Conservation (phyloP, 768 basidiomycete genomes). For the Phaffia tasmanica region DNA sequence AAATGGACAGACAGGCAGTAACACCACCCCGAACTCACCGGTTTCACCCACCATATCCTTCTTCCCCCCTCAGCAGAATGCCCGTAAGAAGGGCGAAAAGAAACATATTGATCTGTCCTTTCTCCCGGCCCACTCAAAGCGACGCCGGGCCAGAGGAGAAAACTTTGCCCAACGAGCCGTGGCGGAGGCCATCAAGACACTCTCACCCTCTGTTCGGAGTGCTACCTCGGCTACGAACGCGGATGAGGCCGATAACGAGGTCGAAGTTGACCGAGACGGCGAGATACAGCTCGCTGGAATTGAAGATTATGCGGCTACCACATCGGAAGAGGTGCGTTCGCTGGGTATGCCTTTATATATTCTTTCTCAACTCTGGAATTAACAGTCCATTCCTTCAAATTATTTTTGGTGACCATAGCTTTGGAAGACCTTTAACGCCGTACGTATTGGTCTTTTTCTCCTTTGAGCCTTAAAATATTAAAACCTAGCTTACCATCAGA, state of each 20-base stretch:
- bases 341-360: not conserved
- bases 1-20: not conserved
- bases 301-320: constrained; percentile 58
- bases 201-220: constrained; percentile 10
- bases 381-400: not conserved
- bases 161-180: constrained; percentile 14
- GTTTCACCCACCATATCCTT: constrained; percentile 2
- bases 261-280: constrained; percentile 71
- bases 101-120: constrained; percentile 22
- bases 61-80: not conserved
- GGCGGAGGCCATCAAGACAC: constrained; percentile 2
- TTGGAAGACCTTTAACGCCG: constrained; percentile 25
- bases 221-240: constrained; percentile 11
- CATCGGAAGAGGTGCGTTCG: not conserved
- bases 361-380: not conserved
- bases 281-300: constrained; percentile 71
- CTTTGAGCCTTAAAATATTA: not conserved
- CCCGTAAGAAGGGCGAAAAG: not conserved
- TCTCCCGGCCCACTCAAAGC: constrained; percentile 51
- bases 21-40: not conserved
- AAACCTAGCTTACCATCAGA: constrained; percentile 40
- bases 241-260: constrained; percentile 43
- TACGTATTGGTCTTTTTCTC: constrained; percentile 1
- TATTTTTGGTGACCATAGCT: constrained; percentile 46
- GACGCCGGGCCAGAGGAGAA: constrained; percentile 39